Base-by-base conservation (phyloP, 129 eudicot genomes). In the Flaveria trinervia region DNA sequence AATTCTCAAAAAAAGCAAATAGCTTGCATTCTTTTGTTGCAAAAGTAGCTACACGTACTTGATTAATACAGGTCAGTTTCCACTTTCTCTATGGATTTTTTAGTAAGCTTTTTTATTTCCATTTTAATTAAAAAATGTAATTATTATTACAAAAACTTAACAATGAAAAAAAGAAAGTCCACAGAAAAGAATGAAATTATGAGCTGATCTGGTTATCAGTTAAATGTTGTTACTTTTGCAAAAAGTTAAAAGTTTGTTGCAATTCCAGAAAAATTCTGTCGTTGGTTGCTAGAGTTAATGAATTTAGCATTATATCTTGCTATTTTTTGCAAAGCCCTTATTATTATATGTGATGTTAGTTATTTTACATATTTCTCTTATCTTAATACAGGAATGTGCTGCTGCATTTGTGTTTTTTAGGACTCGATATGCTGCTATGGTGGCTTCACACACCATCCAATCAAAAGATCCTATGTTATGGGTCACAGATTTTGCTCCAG, bases 341-440 rank as follows among this genome's bases (percentile, higher is more conserved):
- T 57, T 33, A 9, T 18, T 9, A 18, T 9, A n/a, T 18, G 13
- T 56, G 64, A 45, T 20, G 39, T n/a, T 70, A 20, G 44, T 25
- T 33, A 33, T 5, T 33, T 33, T 33, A 4, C 39, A 33, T 33
- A 4, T 33, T 33, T 33, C 39, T 28, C 39, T 33, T 5, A 33
- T 33, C 52, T 76, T 81, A 56, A 59, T 79, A 71, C 88, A 93
- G 98, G 98, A 93, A 81, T 84, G 89, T 80, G 89, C 91, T 79
- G 89, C 98, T 74, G 98, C 96, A 22, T 83, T 93, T 48, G 90
- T 93, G 62, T 90, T 93, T 78, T 93, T 93, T 80, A 90, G 87
- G 78, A 88, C 97, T 15, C 96, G 98, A 7, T 91, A 91, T 83
- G 96, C 97, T 74, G 98, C 98, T 65, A 74, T 91, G 80, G 88